Percentiles rank a stretch among this genome's conserved stretches.
Evolutionary conservation across 2,329 filamentous ascomycete species (phyloP).

Genomic region (Colletotrichum sp.): DNA sequence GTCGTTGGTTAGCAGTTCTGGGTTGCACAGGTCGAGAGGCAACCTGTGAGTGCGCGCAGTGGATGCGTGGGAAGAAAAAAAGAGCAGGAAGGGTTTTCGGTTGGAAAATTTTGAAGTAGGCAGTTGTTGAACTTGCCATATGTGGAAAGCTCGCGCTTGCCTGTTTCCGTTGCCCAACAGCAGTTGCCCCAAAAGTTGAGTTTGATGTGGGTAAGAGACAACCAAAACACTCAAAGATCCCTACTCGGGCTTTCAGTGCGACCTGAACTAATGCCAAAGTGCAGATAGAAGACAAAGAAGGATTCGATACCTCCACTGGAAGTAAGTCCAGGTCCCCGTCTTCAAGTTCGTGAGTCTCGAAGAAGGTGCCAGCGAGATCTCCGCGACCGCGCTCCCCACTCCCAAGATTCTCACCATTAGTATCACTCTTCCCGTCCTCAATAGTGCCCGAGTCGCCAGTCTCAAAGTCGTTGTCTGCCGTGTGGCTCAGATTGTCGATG

Average conservation of each 20-base stretch:
- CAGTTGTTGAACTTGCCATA: neutral
- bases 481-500: neutral
- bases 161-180: neutral
- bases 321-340: neutral
- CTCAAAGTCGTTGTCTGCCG: neutral
- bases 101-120: neutral
- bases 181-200: neutral
- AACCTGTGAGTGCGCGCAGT: neutral
- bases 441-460: neutral
- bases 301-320: neutral
- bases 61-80: neutral
- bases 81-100: neutral
- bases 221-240: fast-evolving
- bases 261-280: fast-evolving
- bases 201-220: neutral
- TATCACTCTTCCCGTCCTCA: neutral
- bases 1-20: fast-evolving
- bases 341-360: neutral
- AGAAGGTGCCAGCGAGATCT: neutral
- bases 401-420: fast-evolving
- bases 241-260: neutral
- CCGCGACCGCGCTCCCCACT: neutral
- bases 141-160: neutral
- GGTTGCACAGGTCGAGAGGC: fast-evolving
- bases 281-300: neutral